Percentiles rank a stretch among this genome's conserved stretches.
Evolutionary conservation across 371 early-diverging fungal genomes (phyloP).

Genomic region (Rhizopus delemar): DNA sequence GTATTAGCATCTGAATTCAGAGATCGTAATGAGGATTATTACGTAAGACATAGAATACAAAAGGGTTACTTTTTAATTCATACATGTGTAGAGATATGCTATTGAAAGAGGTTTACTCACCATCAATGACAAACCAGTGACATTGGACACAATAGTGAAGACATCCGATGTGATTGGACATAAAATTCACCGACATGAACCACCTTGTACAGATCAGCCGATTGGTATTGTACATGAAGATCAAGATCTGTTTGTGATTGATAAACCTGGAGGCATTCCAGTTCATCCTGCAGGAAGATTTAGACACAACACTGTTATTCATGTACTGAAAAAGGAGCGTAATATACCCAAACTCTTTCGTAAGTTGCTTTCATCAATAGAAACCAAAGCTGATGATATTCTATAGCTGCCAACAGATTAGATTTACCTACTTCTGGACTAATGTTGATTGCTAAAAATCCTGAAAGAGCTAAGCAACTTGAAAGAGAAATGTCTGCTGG

Average conservation of each 20-base stretch:
- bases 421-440: conserved; percentile 94
- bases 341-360: conserved; percentile 68
- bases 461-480: conserved; percentile 64
- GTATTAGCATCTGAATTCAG: conserved; percentile 87
- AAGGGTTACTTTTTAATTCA: too few species aligned
- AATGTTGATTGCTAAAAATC: conserved; percentile 73
- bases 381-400: background rate
- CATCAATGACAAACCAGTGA: conserved; percentile 71
- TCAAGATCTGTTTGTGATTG: conserved; percentile 78
- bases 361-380: conserved; percentile 28
- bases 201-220: conserved; percentile 73
- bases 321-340: conserved; percentile 73
- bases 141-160: conserved; percentile 55
- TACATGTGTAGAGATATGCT: conserved; percentile 59
- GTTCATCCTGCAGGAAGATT: conserved; percentile 84
- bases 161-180: conserved; percentile 82
- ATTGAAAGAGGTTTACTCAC: conserved; percentile 78
- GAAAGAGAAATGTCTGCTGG: conserved; percentile 69
- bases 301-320: conserved; percentile 81
- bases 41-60: conserved; percentile 48
- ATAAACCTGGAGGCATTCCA: conserved; percentile 91
- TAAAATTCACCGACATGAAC: conserved; percentile 92
- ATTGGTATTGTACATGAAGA: conserved; percentile 65
- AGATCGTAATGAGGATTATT: conserved; percentile 78
- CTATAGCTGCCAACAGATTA: conserved; percentile 80